These are phyloP conservation scores for Schwanniomyces pseudopolymorphus DNA, from an alignment of 805 yeast species.

Conservation along the genomic window DNA sequence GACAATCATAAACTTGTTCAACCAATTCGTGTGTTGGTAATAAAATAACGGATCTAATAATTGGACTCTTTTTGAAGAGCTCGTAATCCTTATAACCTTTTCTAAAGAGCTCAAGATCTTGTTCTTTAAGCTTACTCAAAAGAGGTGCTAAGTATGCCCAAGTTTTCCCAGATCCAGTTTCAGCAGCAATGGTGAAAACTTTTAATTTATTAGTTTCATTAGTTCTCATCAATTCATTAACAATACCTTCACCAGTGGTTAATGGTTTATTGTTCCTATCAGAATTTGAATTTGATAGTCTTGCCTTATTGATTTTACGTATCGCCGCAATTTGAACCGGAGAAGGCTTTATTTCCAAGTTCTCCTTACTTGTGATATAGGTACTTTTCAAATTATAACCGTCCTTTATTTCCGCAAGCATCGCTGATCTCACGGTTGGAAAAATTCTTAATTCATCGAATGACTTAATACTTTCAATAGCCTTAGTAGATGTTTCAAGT, in stretches of 20 bases:
- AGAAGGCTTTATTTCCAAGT: constrained; percentile 53
- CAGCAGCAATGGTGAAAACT: constrained; percentile 84
- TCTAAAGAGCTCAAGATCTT: constrained; percentile 36
- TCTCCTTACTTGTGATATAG: constrained; percentile 27
- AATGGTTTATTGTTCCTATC: constrained; percentile 13
- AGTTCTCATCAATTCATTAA: constrained; percentile 23
- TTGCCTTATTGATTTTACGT: constrained; percentile 48
- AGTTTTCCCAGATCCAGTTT: constrained; percentile 96
- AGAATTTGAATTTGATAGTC: constrained; percentile 24
- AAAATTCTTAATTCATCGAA: constrained; percentile 69
- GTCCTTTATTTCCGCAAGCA: constrained; percentile 52
- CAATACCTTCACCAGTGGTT: constrained; percentile 21
- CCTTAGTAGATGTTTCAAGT: constrained; percentile 31
- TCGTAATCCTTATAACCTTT: constrained; percentile 16
- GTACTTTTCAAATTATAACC: constrained; percentile 34
- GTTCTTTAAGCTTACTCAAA: constrained; percentile 63
- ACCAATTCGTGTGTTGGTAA: constrained; percentile 91
- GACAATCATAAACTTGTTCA: constrained; percentile 64
- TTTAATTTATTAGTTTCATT: constrained; percentile 41
- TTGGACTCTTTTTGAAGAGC: constrained; percentile 24
- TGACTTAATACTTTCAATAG: constrained; percentile 48
- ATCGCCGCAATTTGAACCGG: constrained; percentile 83
- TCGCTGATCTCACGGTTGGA: constrained; percentile 63
- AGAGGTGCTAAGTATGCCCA: constrained; percentile 85
- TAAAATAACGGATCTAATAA: constrained; percentile 68